Percentiles rank a stretch among this genome's conserved stretches.
Evolutionary conservation across 2,329 filamentous ascomycete species (phyloP).

Genomic region (Botrytis fragariae): DNA sequence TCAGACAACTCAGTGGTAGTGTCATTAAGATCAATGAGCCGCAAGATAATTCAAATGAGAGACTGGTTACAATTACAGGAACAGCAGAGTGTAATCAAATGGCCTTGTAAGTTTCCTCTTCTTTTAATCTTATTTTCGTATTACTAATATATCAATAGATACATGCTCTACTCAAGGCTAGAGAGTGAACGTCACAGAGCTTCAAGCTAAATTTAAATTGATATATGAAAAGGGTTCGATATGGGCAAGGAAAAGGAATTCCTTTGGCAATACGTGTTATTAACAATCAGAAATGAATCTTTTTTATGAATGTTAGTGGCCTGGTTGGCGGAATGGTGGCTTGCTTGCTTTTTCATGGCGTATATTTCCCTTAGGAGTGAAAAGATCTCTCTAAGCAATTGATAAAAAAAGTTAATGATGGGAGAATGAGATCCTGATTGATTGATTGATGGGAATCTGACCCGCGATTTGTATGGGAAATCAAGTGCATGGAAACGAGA

Average conservation of each 20-base stretch:
- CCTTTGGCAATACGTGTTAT: neutral
- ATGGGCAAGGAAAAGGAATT: neutral
- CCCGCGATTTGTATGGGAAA: neutral
- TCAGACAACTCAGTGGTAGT: slow-evolving; percentile 91
- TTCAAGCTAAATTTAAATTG: slow-evolving; percentile 8
- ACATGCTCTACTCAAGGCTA: slow-evolving; percentile 94
- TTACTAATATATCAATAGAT: neutral
- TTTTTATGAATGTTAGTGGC: neutral
- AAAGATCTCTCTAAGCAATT: neutral
- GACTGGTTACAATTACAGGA: slow-evolving; percentile 95
- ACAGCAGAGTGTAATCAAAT: slow-evolving; percentile 99
- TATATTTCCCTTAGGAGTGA: neutral
- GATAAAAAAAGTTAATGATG: slow-evolving; percentile 5
- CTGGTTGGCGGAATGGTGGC: neutral
- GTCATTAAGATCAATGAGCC: slow-evolving; percentile 99
- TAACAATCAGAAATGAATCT: slow-evolving; percentile 6
- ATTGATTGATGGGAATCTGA: neutral
- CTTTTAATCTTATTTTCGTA: neutral
- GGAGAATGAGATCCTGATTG: neutral
- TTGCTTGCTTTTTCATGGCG: slow-evolving; percentile 9
- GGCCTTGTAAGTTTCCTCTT: slow-evolving; percentile 67
- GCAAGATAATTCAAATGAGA: slow-evolving; percentile 98
- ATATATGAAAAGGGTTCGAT: neutral
- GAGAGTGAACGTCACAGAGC: slow-evolving; percentile 53
- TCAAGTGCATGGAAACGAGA: neutral